Base-by-base conservation (phyloP, 257 asterid genomes). In the Solanum ossicruentum region DNA sequence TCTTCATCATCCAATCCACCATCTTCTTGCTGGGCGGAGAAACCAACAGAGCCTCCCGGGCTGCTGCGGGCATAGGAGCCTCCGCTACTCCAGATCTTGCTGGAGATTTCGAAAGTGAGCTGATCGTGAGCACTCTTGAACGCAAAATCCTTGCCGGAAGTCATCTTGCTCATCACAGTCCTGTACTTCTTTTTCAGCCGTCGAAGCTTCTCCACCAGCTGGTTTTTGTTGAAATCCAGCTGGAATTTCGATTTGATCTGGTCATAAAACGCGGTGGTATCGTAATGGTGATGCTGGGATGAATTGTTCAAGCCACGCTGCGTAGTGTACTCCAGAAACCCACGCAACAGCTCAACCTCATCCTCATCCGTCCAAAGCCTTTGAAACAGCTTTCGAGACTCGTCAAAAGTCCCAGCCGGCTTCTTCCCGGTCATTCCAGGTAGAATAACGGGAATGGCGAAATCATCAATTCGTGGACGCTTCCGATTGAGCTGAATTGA, bases 311-410 rank as follows among this genome's bases (percentile, higher is more conserved):
- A 85, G 3, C 97, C 97, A 10, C 94, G 93, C 70, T 89, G 93
- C 11, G 91, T 85, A 4, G 97, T 96, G 88, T 96, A 96, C 18
- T 96, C 99, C 16, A 94, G 90, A 83, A 93, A 94, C 2, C 99
- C 98, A 80, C 92, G 95, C 81, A 95, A 61, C 55, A 95, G 93
- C 91, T 94, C 99, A 89, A 95, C 93, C 86, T 95, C 99, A 66
- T 95, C 99, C 89, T 93, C 99, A 26, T 95, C 99, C 0, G 97
- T 94, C 99, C 99, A 95, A 18, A 95, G 92, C 32, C 99, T 92
- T 88, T 95, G 99, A 86, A 95, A 95, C 17, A 95, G 95, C 90
- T 93, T 93, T 70, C 99, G 91, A 0, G 95, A 89, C 80, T 93
- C 99, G 51, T 94, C 99, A 23, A 89, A 89, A 70, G 89, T 93